phyloP scores from a whole-genome alignment of 2,329 filamentous ascomycete species.

The Sporothrix curviconia region DNA sequence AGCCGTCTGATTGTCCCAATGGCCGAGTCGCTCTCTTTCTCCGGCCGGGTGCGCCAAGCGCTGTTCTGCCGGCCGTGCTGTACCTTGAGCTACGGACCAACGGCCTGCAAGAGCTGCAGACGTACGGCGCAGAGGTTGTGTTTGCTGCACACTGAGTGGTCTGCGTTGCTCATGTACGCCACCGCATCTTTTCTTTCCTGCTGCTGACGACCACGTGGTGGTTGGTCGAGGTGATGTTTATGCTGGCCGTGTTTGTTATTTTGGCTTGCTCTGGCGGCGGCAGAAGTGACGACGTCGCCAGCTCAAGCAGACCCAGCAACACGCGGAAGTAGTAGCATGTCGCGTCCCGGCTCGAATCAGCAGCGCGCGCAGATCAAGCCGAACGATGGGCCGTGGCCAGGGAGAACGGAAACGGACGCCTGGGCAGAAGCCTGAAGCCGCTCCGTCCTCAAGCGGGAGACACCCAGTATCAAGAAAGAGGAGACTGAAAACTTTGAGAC shows the following conservation, averaged over 20 bases:
- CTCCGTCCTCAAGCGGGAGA: background rate
- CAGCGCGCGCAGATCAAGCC: background rate
- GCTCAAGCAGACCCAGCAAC: background rate
- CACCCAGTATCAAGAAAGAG: background rate
- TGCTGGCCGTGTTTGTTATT: constrained; percentile 57
- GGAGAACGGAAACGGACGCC: background rate
- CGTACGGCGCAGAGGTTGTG: constrained; percentile 63
- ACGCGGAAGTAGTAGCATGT: background rate
- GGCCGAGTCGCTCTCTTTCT: constrained; percentile 67
- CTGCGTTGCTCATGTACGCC: constrained; percentile 79
- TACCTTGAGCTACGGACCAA: constrained; percentile 58
- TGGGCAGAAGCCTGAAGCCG: background rate
- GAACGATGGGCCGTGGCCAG: background rate
- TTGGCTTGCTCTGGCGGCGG: constrained; percentile 31
- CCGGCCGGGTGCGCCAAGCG: constrained; percentile 26
- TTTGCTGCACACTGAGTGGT: constrained; percentile 70
- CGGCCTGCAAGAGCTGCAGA: constrained; percentile 54
- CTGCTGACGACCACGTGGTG: constrained; percentile 69
- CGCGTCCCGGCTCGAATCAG: background rate
- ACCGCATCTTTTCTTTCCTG: constrained; percentile 63
- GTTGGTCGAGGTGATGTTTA: constrained; percentile 63
- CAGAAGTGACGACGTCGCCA: background rate
- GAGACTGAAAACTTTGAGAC: background rate
- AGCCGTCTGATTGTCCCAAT: constrained; percentile 60
- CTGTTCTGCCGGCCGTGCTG: constrained; percentile 38